Conservation (phyloP, 2,329 filamentous ascomycete genomes). For the Penicillium sp. region DNA sequence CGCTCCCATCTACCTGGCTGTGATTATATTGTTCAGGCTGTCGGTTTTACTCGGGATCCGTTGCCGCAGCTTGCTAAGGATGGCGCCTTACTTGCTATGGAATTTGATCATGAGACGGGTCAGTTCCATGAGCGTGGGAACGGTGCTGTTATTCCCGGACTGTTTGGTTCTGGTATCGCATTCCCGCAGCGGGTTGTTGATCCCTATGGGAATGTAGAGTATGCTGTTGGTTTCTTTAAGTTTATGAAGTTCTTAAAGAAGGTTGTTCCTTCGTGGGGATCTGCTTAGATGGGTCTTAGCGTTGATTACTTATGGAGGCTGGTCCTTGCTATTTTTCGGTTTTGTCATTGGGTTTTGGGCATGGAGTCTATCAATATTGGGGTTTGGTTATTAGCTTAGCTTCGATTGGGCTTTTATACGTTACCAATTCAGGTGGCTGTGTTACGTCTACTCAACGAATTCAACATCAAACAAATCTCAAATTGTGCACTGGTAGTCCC, state of each 20-base stretch:
- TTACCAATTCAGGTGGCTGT: too few species aligned
- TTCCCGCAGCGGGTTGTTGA: slow-evolving; percentile 63
- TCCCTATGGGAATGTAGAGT: slow-evolving; percentile 61
- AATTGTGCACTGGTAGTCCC: not conserved
- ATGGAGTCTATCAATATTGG: not conserved
- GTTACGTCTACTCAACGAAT: not conserved
- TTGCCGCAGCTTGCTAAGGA: slow-evolving; percentile 49
- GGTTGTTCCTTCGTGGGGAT: slow-evolving; percentile 53
- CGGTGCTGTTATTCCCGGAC: slow-evolving; percentile 47
- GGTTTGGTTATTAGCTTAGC: not conserved
- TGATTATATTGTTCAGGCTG: slow-evolving; percentile 58
- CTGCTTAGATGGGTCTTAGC: slow-evolving; percentile 1
- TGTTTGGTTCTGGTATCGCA: slow-evolving; percentile 64
- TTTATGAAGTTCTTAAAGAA: slow-evolving; percentile 64
- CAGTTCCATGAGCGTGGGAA: slow-evolving; percentile 48
- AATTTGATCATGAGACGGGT: slow-evolving; percentile 40
- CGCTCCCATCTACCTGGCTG: slow-evolving; percentile 50
- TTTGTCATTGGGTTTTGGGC: not conserved
- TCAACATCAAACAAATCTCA: not conserved
- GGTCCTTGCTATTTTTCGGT: not conserved
- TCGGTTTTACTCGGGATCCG: slow-evolving; percentile 56
- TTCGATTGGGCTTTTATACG: not conserved
- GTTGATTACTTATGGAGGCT: not conserved
- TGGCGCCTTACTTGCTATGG: slow-evolving; percentile 25
- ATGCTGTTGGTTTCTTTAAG: slow-evolving; percentile 64